Percentiles rank a stretch among this genome's conserved stretches.
phyloP scores from a whole-genome alignment of 345 rosid genomes.

The Eutrema heterophyllum region DNA sequence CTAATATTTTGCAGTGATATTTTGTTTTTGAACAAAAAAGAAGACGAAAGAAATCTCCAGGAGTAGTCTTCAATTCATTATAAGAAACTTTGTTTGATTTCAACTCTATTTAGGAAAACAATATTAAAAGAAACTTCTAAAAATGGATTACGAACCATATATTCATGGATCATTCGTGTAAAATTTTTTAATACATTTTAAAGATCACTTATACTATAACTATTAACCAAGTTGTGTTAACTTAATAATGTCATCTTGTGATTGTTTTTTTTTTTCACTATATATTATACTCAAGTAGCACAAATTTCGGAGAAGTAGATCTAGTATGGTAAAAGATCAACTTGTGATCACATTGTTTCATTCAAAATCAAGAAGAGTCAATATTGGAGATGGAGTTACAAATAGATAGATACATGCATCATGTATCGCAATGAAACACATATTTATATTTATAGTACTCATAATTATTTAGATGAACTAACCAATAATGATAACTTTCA shows the following conservation, averaged over 20 bases:
- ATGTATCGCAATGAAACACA: not conserved
- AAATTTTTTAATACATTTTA: not conserved
- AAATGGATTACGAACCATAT: not conserved
- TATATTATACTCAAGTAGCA: not conserved
- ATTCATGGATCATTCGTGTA: not conserved
- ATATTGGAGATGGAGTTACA: not conserved
- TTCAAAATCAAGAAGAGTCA: slow-evolving; percentile 10
- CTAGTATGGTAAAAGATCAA: not conserved
- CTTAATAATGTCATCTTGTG: not conserved
- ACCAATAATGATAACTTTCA: not conserved
- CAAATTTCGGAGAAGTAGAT: not conserved
- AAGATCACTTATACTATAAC: not conserved
- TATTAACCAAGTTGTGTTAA: not conserved
- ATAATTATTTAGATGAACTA: slow-evolving; percentile 1
- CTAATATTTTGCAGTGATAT: not conserved
- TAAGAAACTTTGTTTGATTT: not conserved
- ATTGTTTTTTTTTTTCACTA: not conserved
- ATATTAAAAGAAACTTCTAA: not conserved
- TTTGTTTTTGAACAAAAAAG: not conserved
- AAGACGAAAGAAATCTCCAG: not conserved
- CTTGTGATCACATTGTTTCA: not conserved
- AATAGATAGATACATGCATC: not conserved
- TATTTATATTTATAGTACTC: not conserved
- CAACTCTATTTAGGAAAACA: not conserved
- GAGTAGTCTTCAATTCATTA: not conserved